Conservation (phyloP, 2,329 filamentous ascomycete genomes). For the Periconia sp. region DNA sequence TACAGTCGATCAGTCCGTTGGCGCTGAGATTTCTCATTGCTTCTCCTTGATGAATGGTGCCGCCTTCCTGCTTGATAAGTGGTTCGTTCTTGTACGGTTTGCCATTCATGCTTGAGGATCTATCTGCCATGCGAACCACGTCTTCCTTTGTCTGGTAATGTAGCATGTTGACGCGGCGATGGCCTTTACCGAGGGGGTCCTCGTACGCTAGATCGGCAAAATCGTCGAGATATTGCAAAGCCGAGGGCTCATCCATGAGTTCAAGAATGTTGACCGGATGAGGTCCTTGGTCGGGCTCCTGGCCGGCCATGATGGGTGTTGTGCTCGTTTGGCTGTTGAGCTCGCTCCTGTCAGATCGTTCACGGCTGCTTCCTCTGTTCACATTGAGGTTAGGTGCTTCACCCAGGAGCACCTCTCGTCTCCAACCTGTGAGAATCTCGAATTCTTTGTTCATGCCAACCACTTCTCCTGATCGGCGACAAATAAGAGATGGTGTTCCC, state of each 20-base stretch:
- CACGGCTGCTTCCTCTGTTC: slow-evolving; percentile 67
- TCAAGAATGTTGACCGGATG: slow-evolving; percentile 91
- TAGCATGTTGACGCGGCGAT: slow-evolving; percentile 81
- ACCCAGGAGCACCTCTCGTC: slow-evolving; percentile 84
- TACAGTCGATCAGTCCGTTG: slow-evolving; percentile 91
- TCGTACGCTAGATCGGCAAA: slow-evolving; percentile 92
- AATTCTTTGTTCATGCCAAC: slow-evolving; percentile 96
- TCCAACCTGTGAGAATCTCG: slow-evolving; percentile 93
- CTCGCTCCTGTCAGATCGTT: slow-evolving; percentile 41
- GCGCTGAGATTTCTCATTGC: slow-evolving; percentile 77
- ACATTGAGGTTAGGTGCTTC: slow-evolving; percentile 87
- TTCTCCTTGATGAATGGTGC: slow-evolving; percentile 61
- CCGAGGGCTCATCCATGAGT: slow-evolving; percentile 89
- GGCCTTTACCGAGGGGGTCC: slow-evolving; percentile 84
- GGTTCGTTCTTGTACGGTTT: slow-evolving; percentile 30
- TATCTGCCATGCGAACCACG: slow-evolving; percentile 34
- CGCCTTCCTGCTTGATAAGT: slow-evolving; percentile 37
- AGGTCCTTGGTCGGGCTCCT: slow-evolving; percentile 47
- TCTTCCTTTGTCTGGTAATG: slow-evolving; percentile 72
- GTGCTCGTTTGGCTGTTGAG: slow-evolving; percentile 46
- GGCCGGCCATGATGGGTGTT: slow-evolving; percentile 53
- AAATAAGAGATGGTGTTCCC: slow-evolving; percentile 89
- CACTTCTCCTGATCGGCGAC: slow-evolving; percentile 91
- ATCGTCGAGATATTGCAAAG: slow-evolving; percentile 94
- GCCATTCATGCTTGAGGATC: slow-evolving; percentile 23